Percentiles rank a stretch among this genome's conserved stretches.
phyloP scores from a whole-genome alignment of 2,329 filamentous ascomycete species.

The Plenodomus tracheiphilus region DNA sequence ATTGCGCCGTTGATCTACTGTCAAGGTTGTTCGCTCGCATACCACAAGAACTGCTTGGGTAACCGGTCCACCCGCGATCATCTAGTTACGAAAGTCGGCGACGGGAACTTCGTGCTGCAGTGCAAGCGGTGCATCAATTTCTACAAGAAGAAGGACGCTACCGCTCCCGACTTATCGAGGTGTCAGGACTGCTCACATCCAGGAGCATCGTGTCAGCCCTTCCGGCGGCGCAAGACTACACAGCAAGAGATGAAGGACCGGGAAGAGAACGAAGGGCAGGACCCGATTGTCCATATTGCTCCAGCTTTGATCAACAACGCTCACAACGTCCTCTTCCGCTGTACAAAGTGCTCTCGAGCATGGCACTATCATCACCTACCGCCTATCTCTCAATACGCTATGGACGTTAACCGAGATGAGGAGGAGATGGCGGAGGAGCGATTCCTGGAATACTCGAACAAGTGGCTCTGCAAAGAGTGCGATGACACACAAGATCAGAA shows the following conservation, averaged over 20 bases:
- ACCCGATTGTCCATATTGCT: slow-evolving; percentile 71
- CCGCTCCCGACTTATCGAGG: slow-evolving; percentile 68
- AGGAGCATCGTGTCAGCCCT: slow-evolving; percentile 74
- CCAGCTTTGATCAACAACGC: slow-evolving; percentile 71
- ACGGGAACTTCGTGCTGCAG: slow-evolving; percentile 81
- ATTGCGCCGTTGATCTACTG: slow-evolving; percentile 80
- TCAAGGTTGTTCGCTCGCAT: slow-evolving; percentile 84
- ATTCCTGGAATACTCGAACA: slow-evolving; percentile 70
- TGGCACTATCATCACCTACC: slow-evolving; percentile 88
- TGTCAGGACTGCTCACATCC: slow-evolving; percentile 71
- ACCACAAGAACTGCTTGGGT: slow-evolving; percentile 83
- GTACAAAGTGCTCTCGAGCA: slow-evolving; percentile 71
- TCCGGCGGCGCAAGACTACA: slow-evolving; percentile 71
- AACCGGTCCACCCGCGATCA: slow-evolving; percentile 76
- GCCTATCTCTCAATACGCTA: slow-evolving; percentile 47
- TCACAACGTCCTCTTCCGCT: slow-evolving; percentile 81
- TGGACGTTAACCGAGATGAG: slow-evolving; percentile 50
- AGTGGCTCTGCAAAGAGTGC: slow-evolving; percentile 84
- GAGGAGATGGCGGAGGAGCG: slow-evolving; percentile 62
- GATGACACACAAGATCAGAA: slow-evolving; percentile 62
- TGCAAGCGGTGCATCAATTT: slow-evolving; percentile 81
- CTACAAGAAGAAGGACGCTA: slow-evolving; percentile 67
- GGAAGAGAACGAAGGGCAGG: slow-evolving; percentile 74
- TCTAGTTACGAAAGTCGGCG: slow-evolving; percentile 79
- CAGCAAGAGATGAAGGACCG: slow-evolving; percentile 83